phyloP scores from a whole-genome alignment of 2,329 filamentous ascomycete genomes.

The Epichloe hybrida region DNA sequence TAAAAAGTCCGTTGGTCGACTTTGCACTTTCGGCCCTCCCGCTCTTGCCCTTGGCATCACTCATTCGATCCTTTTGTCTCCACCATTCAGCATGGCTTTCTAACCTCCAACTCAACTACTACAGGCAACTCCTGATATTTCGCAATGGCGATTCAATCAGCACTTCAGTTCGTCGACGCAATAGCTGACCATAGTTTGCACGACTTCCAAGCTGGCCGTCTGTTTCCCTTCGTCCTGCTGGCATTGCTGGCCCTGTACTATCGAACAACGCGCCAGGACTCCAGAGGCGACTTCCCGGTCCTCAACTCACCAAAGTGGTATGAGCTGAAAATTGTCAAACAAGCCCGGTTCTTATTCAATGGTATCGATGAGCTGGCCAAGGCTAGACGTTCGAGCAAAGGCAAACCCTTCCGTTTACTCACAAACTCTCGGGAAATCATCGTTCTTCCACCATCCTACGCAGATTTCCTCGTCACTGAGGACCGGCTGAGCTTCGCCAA shows the following conservation, averaged over 20 bases:
- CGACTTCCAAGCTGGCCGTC: constrained; percentile 6
- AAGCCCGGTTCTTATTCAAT: constrained; percentile 3
- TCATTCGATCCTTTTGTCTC: neutral
- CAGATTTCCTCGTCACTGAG: constrained; percentile 3
- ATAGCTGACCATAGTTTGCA: neutral
- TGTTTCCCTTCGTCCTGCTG: constrained; percentile 38
- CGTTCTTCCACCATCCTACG: constrained; percentile 6
- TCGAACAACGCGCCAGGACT: neutral
- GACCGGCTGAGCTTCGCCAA: constrained; percentile 5
- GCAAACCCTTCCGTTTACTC: constrained; percentile 5
- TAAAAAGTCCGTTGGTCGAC: neutral
- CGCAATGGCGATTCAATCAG: neutral
- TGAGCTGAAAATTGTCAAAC: constrained; percentile 5
- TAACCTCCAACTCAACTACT: neutral
- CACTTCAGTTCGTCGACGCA: neutral
- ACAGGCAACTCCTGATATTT: neutral
- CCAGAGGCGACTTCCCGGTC: neutral
- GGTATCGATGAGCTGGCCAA: constrained; percentile 5
- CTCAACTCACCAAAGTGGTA: constrained; percentile 6
- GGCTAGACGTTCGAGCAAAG: constrained; percentile 1
- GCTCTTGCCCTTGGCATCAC: neutral
- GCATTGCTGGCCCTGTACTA: constrained; percentile 20
- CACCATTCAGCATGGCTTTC: neutral
- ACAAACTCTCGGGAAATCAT: constrained; percentile 7
- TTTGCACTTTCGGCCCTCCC: neutral